Conservation (phyloP, 805 yeast species). For the Saturnispora gosingensis region DNA sequence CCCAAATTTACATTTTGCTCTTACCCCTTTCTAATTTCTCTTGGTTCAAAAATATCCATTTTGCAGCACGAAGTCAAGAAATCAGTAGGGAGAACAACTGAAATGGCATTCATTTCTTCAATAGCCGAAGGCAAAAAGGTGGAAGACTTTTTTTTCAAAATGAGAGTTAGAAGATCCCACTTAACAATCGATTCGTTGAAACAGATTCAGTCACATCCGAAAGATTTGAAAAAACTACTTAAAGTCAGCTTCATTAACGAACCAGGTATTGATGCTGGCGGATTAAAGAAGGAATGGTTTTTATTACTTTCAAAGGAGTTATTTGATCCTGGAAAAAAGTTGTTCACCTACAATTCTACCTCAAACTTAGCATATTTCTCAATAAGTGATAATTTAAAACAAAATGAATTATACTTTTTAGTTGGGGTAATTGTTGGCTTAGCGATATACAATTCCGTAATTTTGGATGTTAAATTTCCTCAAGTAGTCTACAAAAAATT, state of each 20-base stretch:
- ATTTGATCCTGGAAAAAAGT: conserved; percentile 58
- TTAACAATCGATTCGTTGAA: conserved; percentile 70
- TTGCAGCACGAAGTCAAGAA: conserved; percentile 73
- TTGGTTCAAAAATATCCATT: conserved; percentile 75
- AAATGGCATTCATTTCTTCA: conserved; percentile 65
- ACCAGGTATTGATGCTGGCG: conserved; percentile 95
- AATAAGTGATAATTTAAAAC: conserved; percentile 30
- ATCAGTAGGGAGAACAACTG: conserved; percentile 80
- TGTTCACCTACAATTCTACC: conserved; percentile 58
- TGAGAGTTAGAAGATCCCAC: conserved; percentile 57
- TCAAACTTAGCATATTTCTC: conserved; percentile 74
- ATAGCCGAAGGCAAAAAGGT: conserved; percentile 44
- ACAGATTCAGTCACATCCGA: conserved; percentile 43
- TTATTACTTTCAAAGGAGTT: conserved; percentile 58
- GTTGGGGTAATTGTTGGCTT: conserved; percentile 84
- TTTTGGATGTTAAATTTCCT: conserved; percentile 74
- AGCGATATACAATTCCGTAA: conserved; percentile 85
- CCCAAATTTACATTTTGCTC: conserved; percentile 58
- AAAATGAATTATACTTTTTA: conserved; percentile 54
- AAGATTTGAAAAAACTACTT: conserved; percentile 63
- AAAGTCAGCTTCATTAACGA: conserved; percentile 77
- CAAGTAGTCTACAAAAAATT: conserved; percentile 67
- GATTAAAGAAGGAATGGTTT: conserved; percentile 92
- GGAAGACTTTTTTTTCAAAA: conserved; percentile 57
- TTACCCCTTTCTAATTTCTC: conserved; percentile 70